phyloP scores from a whole-genome alignment of 176 grass and related monocot genomes.

The Zoysia japonica region DNA sequence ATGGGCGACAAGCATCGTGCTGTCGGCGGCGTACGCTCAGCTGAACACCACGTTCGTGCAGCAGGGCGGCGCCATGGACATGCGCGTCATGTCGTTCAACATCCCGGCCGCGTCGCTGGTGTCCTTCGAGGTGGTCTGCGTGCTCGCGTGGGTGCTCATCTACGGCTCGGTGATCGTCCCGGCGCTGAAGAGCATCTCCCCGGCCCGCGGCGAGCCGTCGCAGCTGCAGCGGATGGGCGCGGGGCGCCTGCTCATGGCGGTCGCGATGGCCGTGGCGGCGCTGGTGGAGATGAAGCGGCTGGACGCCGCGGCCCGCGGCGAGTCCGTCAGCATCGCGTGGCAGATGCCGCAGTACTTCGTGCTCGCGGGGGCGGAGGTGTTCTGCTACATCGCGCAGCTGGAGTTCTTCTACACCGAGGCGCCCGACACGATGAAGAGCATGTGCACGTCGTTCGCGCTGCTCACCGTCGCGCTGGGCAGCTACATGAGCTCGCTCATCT shows the following conservation, averaged over 20 bases:
- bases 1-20: conserved; percentile 49
- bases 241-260: conserved; percentile 57
- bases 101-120: conserved; percentile 51
- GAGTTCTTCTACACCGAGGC: conserved; percentile 72
- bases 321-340: conserved; percentile 58
- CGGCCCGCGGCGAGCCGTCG: conserved; percentile 37
- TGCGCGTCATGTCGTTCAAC: conserved; percentile 32
- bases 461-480: conserved; percentile 50
- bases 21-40: conserved; percentile 49
- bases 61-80: conserved; percentile 58
- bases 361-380: conserved; percentile 57
- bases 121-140: conserved; percentile 43
- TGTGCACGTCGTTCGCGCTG: conserved; percentile 22
- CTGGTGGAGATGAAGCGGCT: conserved; percentile 56
- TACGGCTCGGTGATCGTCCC: conserved; percentile 42
- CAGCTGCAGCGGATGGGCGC: conserved; percentile 67
- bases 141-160: conserved; percentile 44
- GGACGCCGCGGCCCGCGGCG: conserved; percentile 14
- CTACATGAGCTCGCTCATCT: conserved; percentile 62
- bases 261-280: conserved; percentile 57
- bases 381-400: conserved; percentile 68
- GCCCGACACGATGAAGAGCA: conserved; percentile 30
- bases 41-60: conserved; percentile 58
- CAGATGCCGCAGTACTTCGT: conserved; percentile 74
- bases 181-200: conserved; percentile 1